Conservation (phyloP, 2,329 filamentous ascomycete species). For the Claviceps sorghi region DNA sequence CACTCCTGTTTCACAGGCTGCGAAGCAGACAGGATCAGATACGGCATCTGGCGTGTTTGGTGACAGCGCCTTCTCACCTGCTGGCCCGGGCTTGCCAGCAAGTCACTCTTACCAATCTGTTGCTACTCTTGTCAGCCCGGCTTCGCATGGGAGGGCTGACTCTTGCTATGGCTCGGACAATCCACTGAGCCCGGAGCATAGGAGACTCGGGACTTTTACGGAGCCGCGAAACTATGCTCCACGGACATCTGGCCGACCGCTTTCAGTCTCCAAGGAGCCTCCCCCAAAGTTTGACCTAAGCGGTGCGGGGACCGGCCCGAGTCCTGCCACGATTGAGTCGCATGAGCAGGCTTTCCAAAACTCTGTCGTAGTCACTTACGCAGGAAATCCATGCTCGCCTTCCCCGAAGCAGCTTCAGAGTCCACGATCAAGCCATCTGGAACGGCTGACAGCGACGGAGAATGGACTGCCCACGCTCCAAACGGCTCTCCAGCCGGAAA, state of each 20-base stretch:
- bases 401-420: not conserved
- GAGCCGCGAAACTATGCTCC: constrained; percentile 30
- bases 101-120: constrained; percentile 5
- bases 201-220: constrained; percentile 14
- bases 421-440: constrained; percentile 21
- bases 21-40: not conserved
- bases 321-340: not conserved
- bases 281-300: constrained; percentile 24
- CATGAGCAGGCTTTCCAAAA: not conserved
- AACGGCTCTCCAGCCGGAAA: constrained; percentile 21
- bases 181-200: constrained; percentile 6
- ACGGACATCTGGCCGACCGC: constrained; percentile 15
- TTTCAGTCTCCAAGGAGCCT: constrained; percentile 12
- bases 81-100: not conserved
- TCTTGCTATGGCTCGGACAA: not conserved
- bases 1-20: not conserved
- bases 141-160: not conserved
- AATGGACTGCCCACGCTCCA: constrained; percentile 20
- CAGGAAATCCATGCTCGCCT: not conserved
- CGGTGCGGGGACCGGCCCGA: not conserved
- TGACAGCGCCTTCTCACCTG: not conserved
- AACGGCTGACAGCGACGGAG: constrained; percentile 19
- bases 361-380: not conserved
- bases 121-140: constrained; percentile 1
- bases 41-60: too few relatives aligned